phyloP scores from a whole-genome alignment of 139 green algal genomes.

The Asterochloris sp. region DNA sequence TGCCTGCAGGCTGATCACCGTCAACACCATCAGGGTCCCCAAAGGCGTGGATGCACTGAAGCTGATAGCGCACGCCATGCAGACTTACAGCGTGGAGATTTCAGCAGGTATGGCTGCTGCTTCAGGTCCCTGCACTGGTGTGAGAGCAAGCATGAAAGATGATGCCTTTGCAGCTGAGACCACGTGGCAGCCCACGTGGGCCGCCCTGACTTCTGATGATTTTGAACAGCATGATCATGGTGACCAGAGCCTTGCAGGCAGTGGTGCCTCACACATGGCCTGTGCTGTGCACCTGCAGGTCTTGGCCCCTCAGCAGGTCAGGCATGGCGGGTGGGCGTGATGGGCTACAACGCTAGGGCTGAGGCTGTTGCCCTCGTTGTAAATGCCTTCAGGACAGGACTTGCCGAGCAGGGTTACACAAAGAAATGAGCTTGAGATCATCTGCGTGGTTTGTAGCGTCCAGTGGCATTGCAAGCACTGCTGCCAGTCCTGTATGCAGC shows the following conservation, averaged over 20 bases:
- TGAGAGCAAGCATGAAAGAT: neutral
- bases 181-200: neutral
- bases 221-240: too few relatives aligned
- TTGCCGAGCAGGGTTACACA: constrained; percentile 67
- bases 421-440: neutral
- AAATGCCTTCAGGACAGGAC: constrained; percentile 70
- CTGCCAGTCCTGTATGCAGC: too few relatives aligned
- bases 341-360: constrained; percentile 77
- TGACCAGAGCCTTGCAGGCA: neutral
- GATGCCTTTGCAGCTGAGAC: neutral
- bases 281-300: constrained; percentile 31
- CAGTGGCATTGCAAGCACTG: too few relatives aligned
- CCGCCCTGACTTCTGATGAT: too few relatives aligned
- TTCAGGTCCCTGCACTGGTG: neutral
- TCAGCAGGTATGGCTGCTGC: neutral
- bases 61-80: constrained; percentile 79
- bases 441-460: too few relatives aligned
- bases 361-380: constrained; percentile 80
- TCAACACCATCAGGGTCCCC: constrained; percentile 85
- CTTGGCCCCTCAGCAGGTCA: constrained; percentile 61
- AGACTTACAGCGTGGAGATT: constrained; percentile 62
- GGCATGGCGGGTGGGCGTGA: constrained; percentile 59
- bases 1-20: constrained; percentile 46
- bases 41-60: constrained; percentile 75
- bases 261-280: neutral